Evolutionary conservation across 1,139 yeast species (phyloP), one percentile per base, ranked within the genome.

Genomic region (Pichia sorboxylosa): DNA sequence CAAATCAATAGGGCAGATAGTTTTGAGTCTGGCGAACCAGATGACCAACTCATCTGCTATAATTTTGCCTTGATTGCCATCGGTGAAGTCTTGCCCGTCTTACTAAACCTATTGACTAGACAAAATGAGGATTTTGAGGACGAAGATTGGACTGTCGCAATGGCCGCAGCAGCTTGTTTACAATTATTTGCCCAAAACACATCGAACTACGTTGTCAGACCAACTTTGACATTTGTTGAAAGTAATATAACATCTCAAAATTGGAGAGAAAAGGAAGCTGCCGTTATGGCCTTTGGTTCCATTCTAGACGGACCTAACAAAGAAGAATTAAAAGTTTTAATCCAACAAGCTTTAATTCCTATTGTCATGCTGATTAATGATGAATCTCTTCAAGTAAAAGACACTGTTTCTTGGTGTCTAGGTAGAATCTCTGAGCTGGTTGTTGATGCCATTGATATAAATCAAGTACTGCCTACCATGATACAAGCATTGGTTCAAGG

Each of bases 101-200:
- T 90, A 41, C 67, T 90, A 47, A 66, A 71, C 25, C 65, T 90
- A 39, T 69, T 90, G 42, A 82, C 92, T 11, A 73, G 85, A 54
- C 96, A 85, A 56, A 90, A 84, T 53, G 95, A 83, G 37, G 94
- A 82, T 47, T 76, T 82, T 23, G 90, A 78, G 52, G 96, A 85
- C 54, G 98, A 90, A 51, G 94, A 84, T 49, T 90, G 98, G 98
- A 81, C 87, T 36, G 94, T 85, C 29, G 77, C 96, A 7, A 90
- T 90, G 98, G 96, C 98, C 32, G 95, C 98, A 2, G 98, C 95
- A 49, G 90, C 97, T 11, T 92, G 97, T 59, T 64, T 90, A 51
- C 95, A 84, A 60, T 65, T 90, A 41, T 87, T 83, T 59, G 95
- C 98, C 5, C 94, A 82, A 55, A 74, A 81, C 50, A 81, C 93